Conservation (phyloP, 345 rosid species). For the Ceriops decandra region DNA sequence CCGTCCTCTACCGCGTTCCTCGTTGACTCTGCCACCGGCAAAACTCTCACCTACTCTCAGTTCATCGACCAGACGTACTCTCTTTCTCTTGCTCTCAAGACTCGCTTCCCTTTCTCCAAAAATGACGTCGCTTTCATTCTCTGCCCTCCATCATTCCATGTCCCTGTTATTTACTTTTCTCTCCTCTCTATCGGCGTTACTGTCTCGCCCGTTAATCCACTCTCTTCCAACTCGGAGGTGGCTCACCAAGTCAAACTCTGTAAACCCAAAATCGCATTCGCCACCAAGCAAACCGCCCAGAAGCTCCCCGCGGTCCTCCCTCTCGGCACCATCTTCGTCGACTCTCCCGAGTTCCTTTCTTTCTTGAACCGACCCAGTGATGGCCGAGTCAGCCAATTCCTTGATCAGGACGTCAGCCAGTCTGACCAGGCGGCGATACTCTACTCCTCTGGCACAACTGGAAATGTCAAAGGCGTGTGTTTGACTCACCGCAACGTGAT, state of each 20-base stretch:
- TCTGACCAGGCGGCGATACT: constrained; percentile 65
- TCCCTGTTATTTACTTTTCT: constrained; percentile 68
- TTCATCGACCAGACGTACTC: constrained; percentile 39
- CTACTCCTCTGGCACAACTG: constrained; percentile 83
- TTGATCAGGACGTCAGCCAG: constrained; percentile 39
- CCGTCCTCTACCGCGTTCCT: constrained; percentile 28
- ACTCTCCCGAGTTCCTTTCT: constrained; percentile 73
- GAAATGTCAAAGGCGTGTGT: constrained; percentile 61
- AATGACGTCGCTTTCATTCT: constrained; percentile 67
- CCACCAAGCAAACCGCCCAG: constrained; percentile 44
- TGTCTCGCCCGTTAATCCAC: constrained; percentile 70
- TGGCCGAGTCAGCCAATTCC: background rate
- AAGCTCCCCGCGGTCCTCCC: constrained; percentile 36
- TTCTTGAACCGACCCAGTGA: constrained; percentile 26
- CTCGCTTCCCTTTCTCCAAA: constrained; percentile 36
- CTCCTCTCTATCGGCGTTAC: constrained; percentile 68
- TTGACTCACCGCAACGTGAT: constrained; percentile 70
- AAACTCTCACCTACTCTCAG: constrained; percentile 40
- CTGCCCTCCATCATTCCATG: constrained; percentile 50
- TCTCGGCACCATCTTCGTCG: constrained; percentile 46
- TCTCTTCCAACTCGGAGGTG: constrained; percentile 52
- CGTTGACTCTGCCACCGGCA: constrained; percentile 43
- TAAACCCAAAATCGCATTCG: constrained; percentile 66
- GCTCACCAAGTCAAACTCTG: constrained; percentile 52
- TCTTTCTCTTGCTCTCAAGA: constrained; percentile 43